Base-by-base conservation (phyloP, 305 asterid genomes). In the Fraxinus latifolia region DNA sequence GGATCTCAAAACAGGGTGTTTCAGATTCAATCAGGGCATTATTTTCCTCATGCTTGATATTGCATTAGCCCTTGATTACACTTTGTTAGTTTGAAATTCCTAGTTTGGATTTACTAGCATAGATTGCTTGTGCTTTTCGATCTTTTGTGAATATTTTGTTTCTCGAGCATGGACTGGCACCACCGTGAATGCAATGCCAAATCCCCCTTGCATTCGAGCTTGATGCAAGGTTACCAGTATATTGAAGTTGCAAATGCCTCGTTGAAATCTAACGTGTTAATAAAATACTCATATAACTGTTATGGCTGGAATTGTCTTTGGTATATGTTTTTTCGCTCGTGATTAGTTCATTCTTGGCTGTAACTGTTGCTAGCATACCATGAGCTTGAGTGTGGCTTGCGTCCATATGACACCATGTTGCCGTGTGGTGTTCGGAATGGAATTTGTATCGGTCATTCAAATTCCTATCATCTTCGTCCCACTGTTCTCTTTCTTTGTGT, bases 11-110 rank as follows among this genome's bases (percentile, higher is more conserved):
- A 87, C 81, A 76, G 85, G 89, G 85, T 79, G 27, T 92, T 91
- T 86, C 97, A 90, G 94, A 89, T 93, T 91, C 97, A 92, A 84
- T 33, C 94, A 1, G 88, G 90, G 83, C 80, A 89, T 79, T 93
- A 88, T 67, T 91, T 88, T 76, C 93, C 92, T 70, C 88, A 90
- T 79, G 93, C 94, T 81, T 91, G 93, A 89, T 80, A 77, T 65
- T 72, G 53, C 25, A 36, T 82, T 67, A 17, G 72, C 31, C 32
- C 31, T 9, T 37, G 73, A 62, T 39, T 27, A 75, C 73, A n/a
- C 74, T 4, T 67, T 50, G 70, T 47, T 80, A 71, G 82, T 76
- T 44, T 82, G 79, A 76, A 78, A 71, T 37, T 87, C 86, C 77
- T 85, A 78, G 83, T 85, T 85, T 81, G 74, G 79, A 84, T 85